Evolutionary conservation across 345 rosid genomes (phyloP).

Genomic region (Salix brachista): DNA sequence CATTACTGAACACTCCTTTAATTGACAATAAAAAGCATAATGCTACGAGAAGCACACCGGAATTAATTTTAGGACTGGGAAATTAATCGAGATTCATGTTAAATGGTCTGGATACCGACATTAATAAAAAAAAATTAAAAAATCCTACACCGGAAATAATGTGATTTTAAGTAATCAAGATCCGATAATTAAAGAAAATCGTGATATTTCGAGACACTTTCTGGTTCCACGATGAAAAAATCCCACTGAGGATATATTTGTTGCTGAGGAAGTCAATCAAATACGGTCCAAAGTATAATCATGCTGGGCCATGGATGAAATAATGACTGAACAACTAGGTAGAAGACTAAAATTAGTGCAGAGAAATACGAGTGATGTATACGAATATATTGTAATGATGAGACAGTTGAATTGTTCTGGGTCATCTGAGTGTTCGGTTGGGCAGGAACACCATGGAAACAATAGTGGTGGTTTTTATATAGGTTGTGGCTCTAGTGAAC

Average conservation of each 20-base stretch:
- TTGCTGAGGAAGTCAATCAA: not conserved
- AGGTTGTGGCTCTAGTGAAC: not conserved
- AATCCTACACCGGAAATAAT: too few species aligned
- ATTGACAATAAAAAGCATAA: too few species aligned
- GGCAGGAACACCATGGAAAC: not conserved
- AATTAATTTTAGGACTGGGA: too few species aligned
- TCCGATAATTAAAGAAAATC: not conserved
- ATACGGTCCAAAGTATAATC: not conserved
- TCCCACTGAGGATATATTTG: not conserved
- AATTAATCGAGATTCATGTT: too few species aligned
- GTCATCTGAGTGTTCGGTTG: constrained; percentile 1
- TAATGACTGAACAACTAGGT: not conserved
- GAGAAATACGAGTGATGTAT: not conserved
- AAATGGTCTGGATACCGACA: fast-evolving
- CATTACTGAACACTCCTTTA: too few species aligned
- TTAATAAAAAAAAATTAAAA: too few species aligned
- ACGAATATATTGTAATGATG: not conserved
- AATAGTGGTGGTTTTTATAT: not conserved
- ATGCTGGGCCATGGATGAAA: not conserved
- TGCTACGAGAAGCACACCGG: too few species aligned
- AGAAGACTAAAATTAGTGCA: not conserved
- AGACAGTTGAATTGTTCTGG: not conserved
- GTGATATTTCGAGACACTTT: not conserved
- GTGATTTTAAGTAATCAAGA: too few species aligned
- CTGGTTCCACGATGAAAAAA: not conserved